Evolutionary conservation across 1,284 basidiomycete species (phyloP), one percentile per base, ranked within the genome.

Genomic region (Cerrena zonata): DNA sequence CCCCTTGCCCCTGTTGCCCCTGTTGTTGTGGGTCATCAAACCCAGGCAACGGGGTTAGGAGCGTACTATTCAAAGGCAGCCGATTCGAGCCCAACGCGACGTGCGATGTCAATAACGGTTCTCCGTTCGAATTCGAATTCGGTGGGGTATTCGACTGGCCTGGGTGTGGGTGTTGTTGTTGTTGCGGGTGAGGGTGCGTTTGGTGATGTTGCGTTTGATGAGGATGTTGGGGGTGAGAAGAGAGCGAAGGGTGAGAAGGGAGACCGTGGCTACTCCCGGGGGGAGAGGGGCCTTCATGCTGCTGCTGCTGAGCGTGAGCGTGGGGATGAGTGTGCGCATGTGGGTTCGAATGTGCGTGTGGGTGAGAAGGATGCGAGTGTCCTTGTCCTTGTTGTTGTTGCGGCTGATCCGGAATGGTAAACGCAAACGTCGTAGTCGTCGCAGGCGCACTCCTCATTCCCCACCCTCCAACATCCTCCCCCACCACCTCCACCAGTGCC

Each of bases 41-140:
- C n/a, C 74, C 70, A 11, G 73, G 69, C 37, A 77, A 61, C 25
- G 76, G 74, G 45, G 76, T 77, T 54, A 79, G 64, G 43, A 79
- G 69, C 5, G 77, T 78, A 59, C 74, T 77, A 56, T 76, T 71
- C 23, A 70, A 61, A 25, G 76, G 70, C 27, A 78, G 66, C 30
- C 68, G 60, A 58, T 68, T 69, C 47, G 59, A 59, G 2, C 66
- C 65, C 15, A 65, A 59, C 11, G 58, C 54, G 39, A 62, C 61
- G 45, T 63, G 62, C 21, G 37, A 45, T 23, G 56, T 51, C 24
- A 58, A 49, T 18, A 58, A 43, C 40, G 56, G 52, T 44, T 56
- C 56, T 23, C 48, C 56, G 24, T 52, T 51, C 3, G n/a, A 39
- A 4, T 15, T 15, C 5, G 37, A 15, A 18, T 39, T 15, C n/a